phyloP scores from a whole-genome alignment of 805 yeast species.

The Ogataea pignaliae region DNA sequence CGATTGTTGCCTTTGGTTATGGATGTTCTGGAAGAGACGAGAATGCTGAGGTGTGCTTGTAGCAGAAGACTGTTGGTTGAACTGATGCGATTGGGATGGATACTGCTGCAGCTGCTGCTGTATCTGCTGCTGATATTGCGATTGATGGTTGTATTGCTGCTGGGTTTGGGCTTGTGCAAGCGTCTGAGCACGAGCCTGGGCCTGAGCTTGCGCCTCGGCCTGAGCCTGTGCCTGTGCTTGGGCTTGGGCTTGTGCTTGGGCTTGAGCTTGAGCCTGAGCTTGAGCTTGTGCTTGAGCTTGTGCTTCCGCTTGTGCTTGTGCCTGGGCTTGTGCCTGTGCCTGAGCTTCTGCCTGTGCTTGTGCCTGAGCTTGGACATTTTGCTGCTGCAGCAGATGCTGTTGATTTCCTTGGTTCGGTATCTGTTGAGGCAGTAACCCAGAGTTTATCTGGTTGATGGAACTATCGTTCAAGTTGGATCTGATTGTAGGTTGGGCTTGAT shows the following conservation, averaged over 20 bases:
- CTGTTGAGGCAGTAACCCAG: conserved; percentile 3
- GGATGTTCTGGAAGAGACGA: conserved; percentile 13
- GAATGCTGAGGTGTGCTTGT: conserved; percentile 6
- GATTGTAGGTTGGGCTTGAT: conserved; percentile 1
- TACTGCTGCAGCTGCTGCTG: conserved; percentile 8
- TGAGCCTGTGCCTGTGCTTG: conserved; percentile 30
- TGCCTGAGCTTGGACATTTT: conserved; percentile 24
- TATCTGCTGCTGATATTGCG: conserved; percentile 11
- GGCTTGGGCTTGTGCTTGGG: conserved; percentile 34
- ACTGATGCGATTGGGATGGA: conserved; percentile 2
- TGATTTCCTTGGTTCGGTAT: conserved; percentile 11
- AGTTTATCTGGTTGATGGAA: not conserved
- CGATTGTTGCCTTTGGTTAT: conserved; percentile 13
- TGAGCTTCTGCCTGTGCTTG: conserved; percentile 29
- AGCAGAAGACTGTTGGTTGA: conserved; percentile 6
- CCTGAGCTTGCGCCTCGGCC: conserved; percentile 28
- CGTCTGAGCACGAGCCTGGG: conserved; percentile 29
- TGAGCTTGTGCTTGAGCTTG: conserved; percentile 22
- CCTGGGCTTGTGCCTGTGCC: conserved; percentile 30
- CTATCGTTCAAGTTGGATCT: not conserved
- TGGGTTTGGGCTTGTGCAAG: conserved; percentile 17
- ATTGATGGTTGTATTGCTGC: conserved; percentile 5
- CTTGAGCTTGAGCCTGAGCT: conserved; percentile 33
- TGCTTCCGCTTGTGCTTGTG: conserved; percentile 26
- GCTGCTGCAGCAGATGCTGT: conserved; percentile 10